phyloP scores from a whole-genome alignment of 768 basidiomycete species.

The Podaxis rugospora region DNA sequence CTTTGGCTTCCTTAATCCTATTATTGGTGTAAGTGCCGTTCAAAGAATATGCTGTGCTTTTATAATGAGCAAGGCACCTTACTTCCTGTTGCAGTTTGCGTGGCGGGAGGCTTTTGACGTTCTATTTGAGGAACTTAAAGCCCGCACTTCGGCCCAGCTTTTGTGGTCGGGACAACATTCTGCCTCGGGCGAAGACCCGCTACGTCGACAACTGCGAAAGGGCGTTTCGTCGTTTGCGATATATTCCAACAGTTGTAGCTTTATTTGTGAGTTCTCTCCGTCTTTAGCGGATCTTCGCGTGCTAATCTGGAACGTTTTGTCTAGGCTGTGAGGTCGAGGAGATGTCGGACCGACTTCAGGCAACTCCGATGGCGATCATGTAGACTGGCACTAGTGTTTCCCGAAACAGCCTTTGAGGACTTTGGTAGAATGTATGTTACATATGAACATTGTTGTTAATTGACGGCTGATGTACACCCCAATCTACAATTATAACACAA shows the following conservation, averaged over 20 bases:
- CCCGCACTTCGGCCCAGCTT: not conserved
- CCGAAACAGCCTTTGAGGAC: too few relatives aligned
- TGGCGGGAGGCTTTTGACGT: slow-evolving; percentile 10
- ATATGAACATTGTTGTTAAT: too few relatives aligned
- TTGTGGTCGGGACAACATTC: not conserved
- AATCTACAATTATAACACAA: too few relatives aligned
- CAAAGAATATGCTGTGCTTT: not conserved
- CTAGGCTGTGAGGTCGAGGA: slow-evolving; percentile 2
- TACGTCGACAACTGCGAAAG: slow-evolving; percentile 1
- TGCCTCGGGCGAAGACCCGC: not conserved
- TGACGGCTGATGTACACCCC: too few relatives aligned
- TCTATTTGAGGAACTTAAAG: not conserved
- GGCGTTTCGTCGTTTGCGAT: slow-evolving; percentile 4
- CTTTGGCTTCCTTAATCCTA: slow-evolving; percentile 7
- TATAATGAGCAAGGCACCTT: not conserved
- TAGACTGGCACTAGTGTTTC: not conserved
- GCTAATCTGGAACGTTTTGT: not conserved
- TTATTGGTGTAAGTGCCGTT: slow-evolving; percentile 1
- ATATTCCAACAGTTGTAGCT: not conserved
- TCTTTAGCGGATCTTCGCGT: not conserved
- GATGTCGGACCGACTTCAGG: not conserved
- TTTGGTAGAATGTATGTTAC: too few relatives aligned
- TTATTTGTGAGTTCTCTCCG: not conserved
- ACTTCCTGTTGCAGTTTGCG: not conserved
- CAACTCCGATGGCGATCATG: not conserved